Evolutionary conservation across 306 rosid genomes (phyloP).

Genomic region (Medicago lupulina): DNA sequence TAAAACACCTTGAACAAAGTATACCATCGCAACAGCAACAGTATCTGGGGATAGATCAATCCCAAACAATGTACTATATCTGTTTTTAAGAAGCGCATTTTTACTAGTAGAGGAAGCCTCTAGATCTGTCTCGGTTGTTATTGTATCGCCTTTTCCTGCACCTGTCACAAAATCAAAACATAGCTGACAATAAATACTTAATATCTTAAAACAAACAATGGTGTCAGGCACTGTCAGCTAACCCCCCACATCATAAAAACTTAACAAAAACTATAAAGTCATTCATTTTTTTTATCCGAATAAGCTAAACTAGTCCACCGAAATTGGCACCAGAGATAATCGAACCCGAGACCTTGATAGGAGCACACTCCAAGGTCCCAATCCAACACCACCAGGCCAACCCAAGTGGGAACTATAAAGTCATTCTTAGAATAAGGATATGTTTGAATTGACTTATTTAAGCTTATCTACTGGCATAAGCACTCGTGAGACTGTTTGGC

Average conservation of each 20-base stretch:
- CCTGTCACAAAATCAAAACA: conserved; percentile 55
- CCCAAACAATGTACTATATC: conserved; percentile 62
- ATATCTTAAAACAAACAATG: background rate
- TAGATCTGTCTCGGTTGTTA: conserved; percentile 50
- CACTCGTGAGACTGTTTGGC: background rate
- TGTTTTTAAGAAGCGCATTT: conserved; percentile 52
- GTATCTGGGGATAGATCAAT: conserved; percentile 88
- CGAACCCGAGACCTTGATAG: too few relatives aligned
- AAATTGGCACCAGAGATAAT: too few relatives aligned
- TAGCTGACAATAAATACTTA: background rate
- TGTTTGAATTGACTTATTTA: too few relatives aligned
- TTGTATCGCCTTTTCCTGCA: conserved; percentile 61
- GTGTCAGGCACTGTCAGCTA: too few relatives aligned
- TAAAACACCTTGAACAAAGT: conserved; percentile 97
- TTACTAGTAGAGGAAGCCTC: conserved; percentile 55
- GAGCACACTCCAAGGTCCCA: too few relatives aligned
- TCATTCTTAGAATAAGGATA: background rate
- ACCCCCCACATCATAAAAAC: background rate
- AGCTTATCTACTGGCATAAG: background rate
- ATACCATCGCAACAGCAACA: conserved; percentile 93
- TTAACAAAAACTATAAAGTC: background rate
- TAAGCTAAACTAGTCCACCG: too few relatives aligned
- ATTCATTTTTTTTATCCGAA: too few relatives aligned
- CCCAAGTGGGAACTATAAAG: background rate
- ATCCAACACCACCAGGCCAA: too few relatives aligned